Conservation (phyloP, 192 early-diverging fungal genomes). For the Podila epicladia region DNA sequence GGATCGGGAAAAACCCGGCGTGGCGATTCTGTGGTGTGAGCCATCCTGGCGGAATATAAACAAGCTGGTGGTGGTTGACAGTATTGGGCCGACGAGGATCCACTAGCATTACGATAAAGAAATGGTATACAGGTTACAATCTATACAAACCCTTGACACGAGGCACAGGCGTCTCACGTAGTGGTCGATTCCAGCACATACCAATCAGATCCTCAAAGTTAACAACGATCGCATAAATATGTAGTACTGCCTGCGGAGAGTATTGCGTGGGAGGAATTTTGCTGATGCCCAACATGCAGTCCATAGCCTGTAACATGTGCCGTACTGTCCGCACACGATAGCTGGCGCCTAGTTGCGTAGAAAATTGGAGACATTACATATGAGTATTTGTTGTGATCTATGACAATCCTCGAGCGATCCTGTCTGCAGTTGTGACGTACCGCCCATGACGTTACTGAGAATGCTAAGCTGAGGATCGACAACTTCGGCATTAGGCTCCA, state of each 20-base stretch:
- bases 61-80: conserved; percentile 40
- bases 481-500: conserved; percentile 59
- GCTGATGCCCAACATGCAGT: conserved; percentile 60
- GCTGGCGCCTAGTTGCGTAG: conserved; percentile 24
- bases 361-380: too few species aligned
- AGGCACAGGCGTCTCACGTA: background rate
- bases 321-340: conserved; percentile 60
- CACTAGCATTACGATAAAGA: conserved; percentile 11
- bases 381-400: too few species aligned
- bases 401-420: background rate
- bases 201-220: conserved; percentile 71
- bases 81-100: conserved; percentile 49
- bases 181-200: conserved; percentile 30
- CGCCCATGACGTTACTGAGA: conserved; percentile 79
- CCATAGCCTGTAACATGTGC: conserved; percentile 73
- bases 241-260: conserved; percentile 46
- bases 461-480: conserved; percentile 66
- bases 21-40: conserved; percentile 41
- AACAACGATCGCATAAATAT: conserved; percentile 66
- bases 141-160: background rate
- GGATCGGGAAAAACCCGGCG: conserved; percentile 75
- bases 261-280: conserved; percentile 50
- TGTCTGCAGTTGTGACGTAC: conserved; percentile 11
- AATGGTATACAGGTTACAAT: background rate
- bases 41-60: conserved; percentile 42